Evolutionary conservation across 371 early-diverging fungal genomes (phyloP).

Genomic region (Mucor sp.): DNA sequence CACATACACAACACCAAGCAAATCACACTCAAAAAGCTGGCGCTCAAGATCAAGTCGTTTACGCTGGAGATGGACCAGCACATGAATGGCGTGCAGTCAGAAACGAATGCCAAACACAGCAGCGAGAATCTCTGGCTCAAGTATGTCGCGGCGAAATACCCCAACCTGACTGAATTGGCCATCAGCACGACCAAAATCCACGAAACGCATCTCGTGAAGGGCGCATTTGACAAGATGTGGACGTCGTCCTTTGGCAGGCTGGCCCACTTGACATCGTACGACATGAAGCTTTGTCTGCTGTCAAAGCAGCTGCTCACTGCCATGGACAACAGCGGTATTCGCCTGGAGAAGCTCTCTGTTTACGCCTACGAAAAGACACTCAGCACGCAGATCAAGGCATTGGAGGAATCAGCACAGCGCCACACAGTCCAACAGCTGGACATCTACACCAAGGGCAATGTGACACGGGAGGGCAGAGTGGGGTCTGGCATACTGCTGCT

Average conservation of each 20-base stretch:
- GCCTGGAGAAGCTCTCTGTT: neutral
- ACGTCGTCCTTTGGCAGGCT: neutral
- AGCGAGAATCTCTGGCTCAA: no score
- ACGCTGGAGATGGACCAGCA: no score
- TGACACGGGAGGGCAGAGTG: neutral
- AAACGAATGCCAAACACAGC: no score
- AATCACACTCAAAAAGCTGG: no score
- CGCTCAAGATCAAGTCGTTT: no score
- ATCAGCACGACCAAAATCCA: neutral
- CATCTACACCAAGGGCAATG: neutral
- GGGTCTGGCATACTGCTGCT: neutral
- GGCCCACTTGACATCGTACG: neutral
- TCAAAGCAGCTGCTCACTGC: neutral
- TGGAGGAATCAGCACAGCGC: neutral
- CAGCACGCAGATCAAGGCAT: neutral
- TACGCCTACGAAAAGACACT: neutral
- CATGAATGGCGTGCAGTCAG: no score
- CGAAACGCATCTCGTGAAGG: neutral
- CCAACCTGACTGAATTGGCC: no score
- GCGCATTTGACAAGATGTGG: neutral
- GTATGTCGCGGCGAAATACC: no score
- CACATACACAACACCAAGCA: no score
- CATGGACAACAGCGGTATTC: neutral
- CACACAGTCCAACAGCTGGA: neutral
- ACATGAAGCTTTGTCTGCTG: neutral